phyloP scores from a whole-genome alignment of 2,329 filamentous ascomycete genomes.

The Hortaea sp. region DNA sequence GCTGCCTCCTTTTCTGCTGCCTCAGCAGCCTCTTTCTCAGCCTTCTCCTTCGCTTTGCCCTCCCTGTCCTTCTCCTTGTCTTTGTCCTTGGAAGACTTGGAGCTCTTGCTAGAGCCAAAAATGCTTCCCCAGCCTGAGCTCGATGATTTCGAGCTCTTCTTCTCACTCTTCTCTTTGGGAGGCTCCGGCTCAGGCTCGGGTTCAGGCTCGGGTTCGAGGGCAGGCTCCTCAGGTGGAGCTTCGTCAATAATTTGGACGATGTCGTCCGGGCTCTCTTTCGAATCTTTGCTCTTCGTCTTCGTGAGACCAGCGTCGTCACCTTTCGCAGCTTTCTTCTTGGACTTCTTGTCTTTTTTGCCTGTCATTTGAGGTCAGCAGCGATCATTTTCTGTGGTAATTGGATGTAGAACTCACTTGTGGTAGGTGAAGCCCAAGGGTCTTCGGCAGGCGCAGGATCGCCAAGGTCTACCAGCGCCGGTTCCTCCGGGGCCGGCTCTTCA shows the following conservation, averaged over 20 bases:
- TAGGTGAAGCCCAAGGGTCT: constrained; percentile 14
- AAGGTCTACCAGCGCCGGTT: constrained; percentile 14
- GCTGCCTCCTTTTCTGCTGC: constrained; percentile 25
- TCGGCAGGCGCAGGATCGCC: constrained; percentile 9
- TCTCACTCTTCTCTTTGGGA: constrained; percentile 9
- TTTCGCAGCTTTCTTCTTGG: constrained; percentile 13
- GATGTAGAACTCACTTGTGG: constrained; percentile 1
- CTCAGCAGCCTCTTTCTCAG: constrained; percentile 25
- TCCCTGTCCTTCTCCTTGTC: constrained; percentile 25
- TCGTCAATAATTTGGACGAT: constrained; percentile 15
- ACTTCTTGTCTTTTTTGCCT: constrained; percentile 23
- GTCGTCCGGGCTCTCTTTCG: constrained; percentile 16
- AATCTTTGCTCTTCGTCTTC: constrained; percentile 21
- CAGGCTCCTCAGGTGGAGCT: constrained; percentile 5
- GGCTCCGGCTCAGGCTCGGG: background rate
- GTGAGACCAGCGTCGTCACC: constrained; percentile 19
- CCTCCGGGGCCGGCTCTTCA: constrained; percentile 18
- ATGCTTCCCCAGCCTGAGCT: constrained; percentile 20
- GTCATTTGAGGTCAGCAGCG: constrained; percentile 2
- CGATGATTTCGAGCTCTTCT: constrained; percentile 30
- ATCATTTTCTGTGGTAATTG: too few relatives aligned
- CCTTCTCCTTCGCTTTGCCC: constrained; percentile 37
- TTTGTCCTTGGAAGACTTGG: constrained; percentile 24
- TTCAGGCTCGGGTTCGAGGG: background rate
- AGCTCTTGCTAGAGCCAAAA: constrained; percentile 17